Percentiles rank a stretch among this genome's conserved stretches.
phyloP scores from a whole-genome alignment of 495 filamentous ascomycete genomes.

The Lasiosphaeris hirsuta region DNA sequence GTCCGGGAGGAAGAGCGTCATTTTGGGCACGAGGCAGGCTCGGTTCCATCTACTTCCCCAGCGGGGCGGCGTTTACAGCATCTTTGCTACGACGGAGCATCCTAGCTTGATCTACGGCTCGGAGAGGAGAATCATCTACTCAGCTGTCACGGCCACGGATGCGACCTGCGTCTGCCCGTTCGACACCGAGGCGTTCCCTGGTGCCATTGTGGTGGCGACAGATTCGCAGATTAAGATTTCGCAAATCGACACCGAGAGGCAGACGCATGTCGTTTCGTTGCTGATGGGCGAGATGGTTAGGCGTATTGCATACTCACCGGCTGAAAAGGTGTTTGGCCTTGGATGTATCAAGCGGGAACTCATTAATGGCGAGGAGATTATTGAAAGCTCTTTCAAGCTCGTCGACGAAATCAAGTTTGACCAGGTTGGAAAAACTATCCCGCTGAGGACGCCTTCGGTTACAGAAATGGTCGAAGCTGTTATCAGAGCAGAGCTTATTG shows the following conservation, averaged over 20 bases:
- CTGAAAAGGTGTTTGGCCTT: conserved; percentile 77
- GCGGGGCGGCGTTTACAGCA: conserved; percentile 58
- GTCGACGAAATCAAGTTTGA: conserved; percentile 53
- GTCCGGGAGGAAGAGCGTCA: conserved; percentile 70
- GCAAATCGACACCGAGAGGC: conserved; percentile 75
- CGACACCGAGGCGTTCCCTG: conserved; percentile 74
- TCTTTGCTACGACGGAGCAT: conserved; percentile 92
- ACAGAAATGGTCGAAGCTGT: conserved; percentile 84
- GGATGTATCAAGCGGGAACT: conserved; percentile 71
- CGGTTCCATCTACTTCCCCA: conserved; percentile 74
- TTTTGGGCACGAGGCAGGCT: conserved; percentile 82
- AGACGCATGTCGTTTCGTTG: conserved; percentile 80
- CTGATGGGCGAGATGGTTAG: conserved; percentile 78
- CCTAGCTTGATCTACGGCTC: conserved; percentile 87
- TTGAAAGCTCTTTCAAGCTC: conserved; percentile 47
- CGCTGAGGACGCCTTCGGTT: conserved; percentile 48
- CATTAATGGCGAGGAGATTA: conserved; percentile 43
- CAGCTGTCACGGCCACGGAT: conserved; percentile 89
- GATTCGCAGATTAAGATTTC: conserved; percentile 73
- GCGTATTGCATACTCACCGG: conserved; percentile 78
- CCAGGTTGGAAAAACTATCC: conserved; percentile 39
- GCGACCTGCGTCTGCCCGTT: conserved; percentile 78
- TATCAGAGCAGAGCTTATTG: conserved; percentile 69
- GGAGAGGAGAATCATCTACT: conserved; percentile 86
- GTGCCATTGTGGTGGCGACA: conserved; percentile 76